These are phyloP conservation scores for Phyllosticta citrichinensis DNA, from an alignment of 2,329 filamentous ascomycete species.

Conservation along the genomic window DNA sequence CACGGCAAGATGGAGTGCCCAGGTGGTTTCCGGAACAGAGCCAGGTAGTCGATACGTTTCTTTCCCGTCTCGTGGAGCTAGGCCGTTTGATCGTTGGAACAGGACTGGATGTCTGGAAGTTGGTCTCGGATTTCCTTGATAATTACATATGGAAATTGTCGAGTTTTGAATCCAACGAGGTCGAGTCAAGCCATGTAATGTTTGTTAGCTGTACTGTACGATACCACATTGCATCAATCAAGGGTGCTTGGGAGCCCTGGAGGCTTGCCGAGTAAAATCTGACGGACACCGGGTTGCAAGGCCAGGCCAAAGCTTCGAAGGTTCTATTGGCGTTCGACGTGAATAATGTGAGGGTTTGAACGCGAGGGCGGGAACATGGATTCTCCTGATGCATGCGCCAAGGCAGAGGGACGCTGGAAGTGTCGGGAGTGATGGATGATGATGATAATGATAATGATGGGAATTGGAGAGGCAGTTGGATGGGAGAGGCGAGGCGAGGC, in stretches of 20 bases:
- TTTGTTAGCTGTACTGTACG: neutral
- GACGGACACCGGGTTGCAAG: neutral
- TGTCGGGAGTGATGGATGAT: neutral
- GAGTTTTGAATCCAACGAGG: neutral
- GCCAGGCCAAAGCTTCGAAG: neutral
- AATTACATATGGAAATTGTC: neutral
- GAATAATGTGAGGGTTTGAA: neutral
- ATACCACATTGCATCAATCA: neutral
- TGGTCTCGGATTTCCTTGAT: neutral
- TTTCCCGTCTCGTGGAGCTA: neutral
- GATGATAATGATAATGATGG: too few species aligned
- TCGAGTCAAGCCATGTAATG: neutral
- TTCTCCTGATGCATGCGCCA: too few species aligned
- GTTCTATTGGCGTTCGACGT: neutral
- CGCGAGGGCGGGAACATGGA: neutral
- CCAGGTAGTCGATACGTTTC: neutral
- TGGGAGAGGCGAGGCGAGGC: neutral
- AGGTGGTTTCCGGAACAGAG: neutral
- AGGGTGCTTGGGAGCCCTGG: neutral
- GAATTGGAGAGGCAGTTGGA: neutral
- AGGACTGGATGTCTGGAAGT: neutral
- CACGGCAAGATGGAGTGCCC: neutral
- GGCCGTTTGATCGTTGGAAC: neutral
- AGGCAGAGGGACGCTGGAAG: neutral
- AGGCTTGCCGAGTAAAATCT: neutral